Percentiles rank a stretch among this genome's conserved stretches.
These are phyloP conservation scores for Spirogloea muscicola DNA, from an alignment of 139 green algal genomes.

Conservation along the genomic window DNA sequence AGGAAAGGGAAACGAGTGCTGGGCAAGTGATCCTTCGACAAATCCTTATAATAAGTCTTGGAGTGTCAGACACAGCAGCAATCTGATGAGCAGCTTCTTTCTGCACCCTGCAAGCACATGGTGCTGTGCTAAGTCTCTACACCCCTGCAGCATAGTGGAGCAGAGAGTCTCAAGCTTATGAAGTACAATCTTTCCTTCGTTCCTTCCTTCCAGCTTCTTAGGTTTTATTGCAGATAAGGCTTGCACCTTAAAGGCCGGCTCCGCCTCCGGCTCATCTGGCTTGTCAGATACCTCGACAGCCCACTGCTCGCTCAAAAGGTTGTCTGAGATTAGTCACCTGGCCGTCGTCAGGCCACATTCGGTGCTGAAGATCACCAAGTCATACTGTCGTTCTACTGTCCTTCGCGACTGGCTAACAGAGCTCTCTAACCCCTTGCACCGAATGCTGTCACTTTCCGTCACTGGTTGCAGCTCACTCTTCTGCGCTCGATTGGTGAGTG, in stretches of 20 bases:
- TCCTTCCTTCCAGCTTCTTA: background rate
- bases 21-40: background rate
- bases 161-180: background rate
- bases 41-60: background rate
- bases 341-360: too few relatives aligned
- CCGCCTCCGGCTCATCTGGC: background rate
- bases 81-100: background rate
- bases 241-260: slow-evolving; percentile 26
- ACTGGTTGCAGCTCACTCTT: too few relatives aligned
- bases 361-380: too few relatives aligned
- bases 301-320: too few relatives aligned
- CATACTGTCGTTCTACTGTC: too few relatives aligned
- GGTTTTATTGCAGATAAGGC: background rate
- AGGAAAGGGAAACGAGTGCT: background rate
- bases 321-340: too few relatives aligned
- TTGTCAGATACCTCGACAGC: slow-evolving; percentile 18
- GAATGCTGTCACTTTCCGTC: too few relatives aligned
- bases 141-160: background rate
- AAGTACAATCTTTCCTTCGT: background rate
- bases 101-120: background rate
- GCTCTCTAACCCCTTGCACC: too few relatives aligned
- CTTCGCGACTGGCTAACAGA: too few relatives aligned
- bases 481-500: too few relatives aligned
- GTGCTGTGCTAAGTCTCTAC: background rate
- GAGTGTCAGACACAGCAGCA: background rate